Percentiles rank a stretch among this genome's conserved stretches.
Evolutionary conservation across 75 land plant species (phyloP).

Genomic region (Picea sitchensis): DNA sequence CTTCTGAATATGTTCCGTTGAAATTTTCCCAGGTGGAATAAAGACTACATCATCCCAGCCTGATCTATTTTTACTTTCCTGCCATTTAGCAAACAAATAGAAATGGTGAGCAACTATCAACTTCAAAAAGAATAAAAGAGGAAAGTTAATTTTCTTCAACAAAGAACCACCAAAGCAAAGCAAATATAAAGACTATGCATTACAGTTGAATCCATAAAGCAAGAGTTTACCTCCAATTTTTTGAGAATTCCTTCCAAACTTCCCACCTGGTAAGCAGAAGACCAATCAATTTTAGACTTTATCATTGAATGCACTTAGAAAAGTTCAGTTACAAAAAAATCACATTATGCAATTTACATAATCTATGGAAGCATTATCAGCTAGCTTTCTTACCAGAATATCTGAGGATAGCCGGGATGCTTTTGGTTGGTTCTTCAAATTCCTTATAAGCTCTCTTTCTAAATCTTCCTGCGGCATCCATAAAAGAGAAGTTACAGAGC

Average conservation of each 20-base stretch:
- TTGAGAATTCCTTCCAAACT: constrained; percentile 90
- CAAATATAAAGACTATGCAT: neutral
- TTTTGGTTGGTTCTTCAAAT: constrained; percentile 24
- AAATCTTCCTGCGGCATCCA: constrained; percentile 73
- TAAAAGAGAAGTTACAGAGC: neutral
- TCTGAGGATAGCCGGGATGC: neutral
- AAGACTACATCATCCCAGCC: constrained; percentile 97
- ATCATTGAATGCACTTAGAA: constrained; percentile 1
- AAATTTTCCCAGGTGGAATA: constrained; percentile 90
- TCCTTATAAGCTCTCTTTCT: constrained; percentile 70
- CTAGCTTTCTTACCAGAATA: constrained; percentile 8
- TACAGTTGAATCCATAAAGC: neutral
- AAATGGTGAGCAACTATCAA: neutral
- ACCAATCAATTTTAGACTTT: constrained; percentile 18
- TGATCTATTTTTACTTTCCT: constrained; percentile 78
- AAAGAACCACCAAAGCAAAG: neutral
- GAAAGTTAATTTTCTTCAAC: neutral
- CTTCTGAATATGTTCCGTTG: constrained; percentile 43
- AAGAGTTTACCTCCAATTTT: constrained; percentile 82
- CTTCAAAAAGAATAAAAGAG: neutral
- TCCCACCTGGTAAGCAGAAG: constrained; percentile 64
- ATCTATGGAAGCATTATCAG: neutral
- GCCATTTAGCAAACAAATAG: constrained; percentile 17
- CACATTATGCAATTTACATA: constrained; percentile 16
- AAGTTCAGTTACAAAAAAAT: constrained; percentile 2